These are phyloP conservation scores for Ophiostoma angusticollis DNA, from an alignment of 2,329 filamentous ascomycete genomes.

Conservation along the genomic window DNA sequence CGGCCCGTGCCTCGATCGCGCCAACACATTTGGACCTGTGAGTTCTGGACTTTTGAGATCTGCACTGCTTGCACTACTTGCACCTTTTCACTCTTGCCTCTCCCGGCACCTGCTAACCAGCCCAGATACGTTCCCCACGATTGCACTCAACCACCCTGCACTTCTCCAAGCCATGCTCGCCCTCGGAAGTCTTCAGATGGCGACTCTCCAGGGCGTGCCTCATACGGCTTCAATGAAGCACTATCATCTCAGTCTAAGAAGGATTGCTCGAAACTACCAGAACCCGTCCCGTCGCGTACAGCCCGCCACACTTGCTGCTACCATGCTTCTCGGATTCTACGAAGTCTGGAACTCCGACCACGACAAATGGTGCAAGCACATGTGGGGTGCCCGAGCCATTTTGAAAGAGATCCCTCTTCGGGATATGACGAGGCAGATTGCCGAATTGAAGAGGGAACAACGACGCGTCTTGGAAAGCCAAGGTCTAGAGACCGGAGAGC, in stretches of 20 bases:
- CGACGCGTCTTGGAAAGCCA: constrained; percentile 24
- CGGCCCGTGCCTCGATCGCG: constrained; percentile 48
- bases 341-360: constrained; percentile 93
- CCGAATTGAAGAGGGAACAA: constrained; percentile 44
- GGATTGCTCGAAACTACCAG: constrained; percentile 63
- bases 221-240: constrained; percentile 78
- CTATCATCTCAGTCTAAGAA: constrained; percentile 73
- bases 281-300: constrained; percentile 56
- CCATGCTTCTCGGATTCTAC: constrained; percentile 76
- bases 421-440: constrained; percentile 57
- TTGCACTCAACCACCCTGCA: constrained; percentile 73
- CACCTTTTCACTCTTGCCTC: too few species aligned
- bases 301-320: constrained; percentile 75
- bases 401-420: constrained; percentile 71
- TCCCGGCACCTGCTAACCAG: too few species aligned
- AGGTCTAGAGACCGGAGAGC: not conserved
- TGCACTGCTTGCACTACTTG: too few species aligned
- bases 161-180: constrained; percentile 86
- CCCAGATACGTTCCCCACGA: constrained; percentile 64
- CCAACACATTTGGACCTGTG: constrained; percentile 53
- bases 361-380: constrained; percentile 87
- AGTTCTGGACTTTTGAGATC: too few species aligned
- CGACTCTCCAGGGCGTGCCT: constrained; percentile 62
- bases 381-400: constrained; percentile 71
- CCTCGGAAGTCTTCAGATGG: constrained; percentile 74